phyloP scores from a whole-genome alignment of 78 protist species.

The Chrysochromulina parva region DNA sequence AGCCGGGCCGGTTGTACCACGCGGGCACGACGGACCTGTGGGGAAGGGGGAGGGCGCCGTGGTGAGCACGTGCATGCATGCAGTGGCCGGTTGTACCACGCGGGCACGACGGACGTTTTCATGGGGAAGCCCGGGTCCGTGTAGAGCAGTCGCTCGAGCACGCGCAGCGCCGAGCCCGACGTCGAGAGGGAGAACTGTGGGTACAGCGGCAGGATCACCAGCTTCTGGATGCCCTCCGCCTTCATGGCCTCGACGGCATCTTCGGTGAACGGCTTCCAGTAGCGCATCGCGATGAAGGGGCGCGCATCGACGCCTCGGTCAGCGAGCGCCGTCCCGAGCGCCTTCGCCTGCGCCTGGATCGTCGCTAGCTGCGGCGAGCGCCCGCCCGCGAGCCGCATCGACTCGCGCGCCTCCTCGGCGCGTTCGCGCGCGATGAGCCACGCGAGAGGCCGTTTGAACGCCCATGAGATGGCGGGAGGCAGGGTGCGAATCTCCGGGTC shows the following conservation, averaged over 20 bases:
- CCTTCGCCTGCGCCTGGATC: not conserved
- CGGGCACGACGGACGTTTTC: not conserved
- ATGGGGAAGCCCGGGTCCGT: not conserved
- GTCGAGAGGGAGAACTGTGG: conserved; percentile 46
- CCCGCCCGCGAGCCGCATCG: not conserved
- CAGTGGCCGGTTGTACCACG: conserved; percentile 12
- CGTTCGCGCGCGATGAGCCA: not conserved
- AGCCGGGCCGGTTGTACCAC: conserved; percentile 10
- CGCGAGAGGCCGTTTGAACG: not conserved
- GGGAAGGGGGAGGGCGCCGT: too few species aligned
- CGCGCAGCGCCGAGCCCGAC: conserved; percentile 28
- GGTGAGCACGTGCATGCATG: too few species aligned
- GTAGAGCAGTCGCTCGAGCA: not conserved
- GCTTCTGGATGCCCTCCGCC: not conserved
- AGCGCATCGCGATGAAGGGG: conserved; percentile 46
- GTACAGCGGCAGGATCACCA: conserved; percentile 10
- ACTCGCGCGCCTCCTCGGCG: not conserved
- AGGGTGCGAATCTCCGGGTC: conserved; percentile 37
- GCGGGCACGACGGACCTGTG: not conserved
- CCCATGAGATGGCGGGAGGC: not conserved
- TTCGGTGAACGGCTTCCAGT: conserved; percentile 47
- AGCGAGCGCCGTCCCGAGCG: not conserved
- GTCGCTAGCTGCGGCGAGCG: not conserved
- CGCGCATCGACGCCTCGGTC: not conserved
- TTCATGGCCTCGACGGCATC: conserved; percentile 23